Base-by-base conservation (phyloP, 2,329 filamentous ascomycete species). In the Cladosporium sp. region DNA sequence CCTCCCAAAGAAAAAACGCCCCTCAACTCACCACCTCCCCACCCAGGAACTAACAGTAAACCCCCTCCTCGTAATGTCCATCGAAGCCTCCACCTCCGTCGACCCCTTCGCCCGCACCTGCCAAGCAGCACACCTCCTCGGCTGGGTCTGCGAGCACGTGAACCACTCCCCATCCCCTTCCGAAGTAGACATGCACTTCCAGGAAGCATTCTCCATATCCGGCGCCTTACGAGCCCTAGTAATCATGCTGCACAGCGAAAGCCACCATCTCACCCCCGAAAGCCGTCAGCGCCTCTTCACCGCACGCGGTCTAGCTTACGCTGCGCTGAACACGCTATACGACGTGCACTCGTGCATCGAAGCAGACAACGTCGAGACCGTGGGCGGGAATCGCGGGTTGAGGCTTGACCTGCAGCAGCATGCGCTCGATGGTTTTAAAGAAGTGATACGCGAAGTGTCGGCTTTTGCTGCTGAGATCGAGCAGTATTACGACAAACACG, bases 311-410 rank as follows among this genome's bases (percentile, higher is more conserved):
- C 53, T 71, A 3, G 66, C 67, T 13, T 68, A 66, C 34, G 65
- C 65, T 1, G 67, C 65, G 5, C 59, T 70, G 13, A 62, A 67
- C 11, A 60, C 66, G 11, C 48, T 71, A 14, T 71, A 67, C 46
- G 69, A 71, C 48, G 61, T 69, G 8, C 67, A 71, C 51, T 66
- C 68, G 32, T 71, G 69, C 59, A 65, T 69, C 28, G 69, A 71
- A 60, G 58, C 63, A 3, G 67, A 67, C 26, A 58, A 66, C 34
- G 51, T 68, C 11, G 67, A 68, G 16, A 48, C 65, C 8, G 58
- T 51, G 3, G 60, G 60, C 34, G 60, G 60, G 0, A 53, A 63
- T 7, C 60, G 60, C 18, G 60, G 60, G 2, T 5, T 63, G 18
- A 14, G 60, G 4, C 49, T 63, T 6, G 60, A 63, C 7, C 30